Evolutionary conservation across 1,284 basidiomycete species (phyloP).

Genomic region (Thelephora terrestris): DNA sequence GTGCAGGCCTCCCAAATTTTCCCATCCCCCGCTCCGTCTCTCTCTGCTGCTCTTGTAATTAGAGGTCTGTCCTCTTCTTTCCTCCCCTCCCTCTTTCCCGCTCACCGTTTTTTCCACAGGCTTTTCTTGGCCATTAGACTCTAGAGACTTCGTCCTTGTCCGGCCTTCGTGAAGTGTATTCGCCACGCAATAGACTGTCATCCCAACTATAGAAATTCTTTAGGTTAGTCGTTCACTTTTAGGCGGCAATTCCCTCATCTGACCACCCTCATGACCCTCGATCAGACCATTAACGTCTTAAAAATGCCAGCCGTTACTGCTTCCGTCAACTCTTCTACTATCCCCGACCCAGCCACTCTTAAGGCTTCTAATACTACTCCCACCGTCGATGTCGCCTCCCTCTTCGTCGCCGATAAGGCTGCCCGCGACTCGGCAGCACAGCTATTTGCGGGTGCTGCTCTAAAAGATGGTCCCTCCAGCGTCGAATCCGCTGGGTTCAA

Average conservation of each 20-base stretch:
- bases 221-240: not conserved
- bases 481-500: conserved; percentile 71
- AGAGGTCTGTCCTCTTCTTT: conserved; percentile 33
- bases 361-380: conserved; percentile 41
- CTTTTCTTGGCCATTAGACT: conserved; percentile 23
- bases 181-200: conserved; percentile 19
- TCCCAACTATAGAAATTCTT: conserved; percentile 15
- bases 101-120: conserved; percentile 15
- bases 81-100: conserved; percentile 7
- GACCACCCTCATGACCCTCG: not conserved
- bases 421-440: conserved; percentile 61
- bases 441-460: conserved; percentile 61
- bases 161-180: conserved; percentile 23
- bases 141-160: conserved; percentile 30
- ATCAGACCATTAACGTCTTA: conserved; percentile 29
- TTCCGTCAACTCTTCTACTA: conserved; percentile 23
- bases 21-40: conserved; percentile 17
- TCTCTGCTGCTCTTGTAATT: conserved; percentile 26
- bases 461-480: conserved; percentile 82
- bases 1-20: conserved; percentile 9
- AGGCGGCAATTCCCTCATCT: conserved; percentile 1
- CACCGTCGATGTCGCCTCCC: conserved; percentile 49
- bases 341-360: conserved; percentile 49
- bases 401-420: conserved; percentile 68
- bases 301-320: conserved; percentile 69